These are phyloP conservation scores for Zelonia costaricensis DNA, from an alignment of 208 protist species.

Conservation along the genomic window DNA sequence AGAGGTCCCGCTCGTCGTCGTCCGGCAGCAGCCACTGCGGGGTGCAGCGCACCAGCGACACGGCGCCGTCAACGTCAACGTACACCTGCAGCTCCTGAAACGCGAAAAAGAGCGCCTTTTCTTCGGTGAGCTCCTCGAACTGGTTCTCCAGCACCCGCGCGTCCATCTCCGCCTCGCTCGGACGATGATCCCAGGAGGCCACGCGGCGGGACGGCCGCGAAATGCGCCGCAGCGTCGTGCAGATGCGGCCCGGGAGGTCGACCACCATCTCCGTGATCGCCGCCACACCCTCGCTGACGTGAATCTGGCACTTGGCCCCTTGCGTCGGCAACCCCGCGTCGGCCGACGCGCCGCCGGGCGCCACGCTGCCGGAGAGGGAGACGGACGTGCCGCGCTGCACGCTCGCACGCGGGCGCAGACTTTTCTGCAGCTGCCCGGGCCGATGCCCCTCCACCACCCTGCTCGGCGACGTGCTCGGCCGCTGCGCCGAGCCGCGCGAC, in stretches of 20 bases:
- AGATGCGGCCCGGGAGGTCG: conserved; percentile 56
- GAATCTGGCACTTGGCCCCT: conserved; percentile 48
- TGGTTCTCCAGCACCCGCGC: conserved; percentile 70
- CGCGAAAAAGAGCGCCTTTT: conserved; percentile 79
- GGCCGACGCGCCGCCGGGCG: background rate
- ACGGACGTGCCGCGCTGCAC: conserved; percentile 11
- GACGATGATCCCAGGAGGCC: conserved; percentile 71
- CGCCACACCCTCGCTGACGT: conserved; percentile 54
- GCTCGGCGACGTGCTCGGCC: conserved; percentile 18
- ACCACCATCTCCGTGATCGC: conserved; percentile 73
- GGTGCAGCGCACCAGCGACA: conserved; percentile 65
- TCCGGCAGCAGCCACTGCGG: conserved; percentile 53
- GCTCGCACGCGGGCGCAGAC: background rate
- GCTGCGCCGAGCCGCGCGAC: conserved; percentile 18
- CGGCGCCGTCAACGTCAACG: conserved; percentile 64
- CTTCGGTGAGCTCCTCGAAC: conserved; percentile 73
- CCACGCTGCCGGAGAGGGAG: background rate
- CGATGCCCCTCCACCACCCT: background rate
- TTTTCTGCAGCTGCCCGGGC: background rate
- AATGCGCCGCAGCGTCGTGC: conserved; percentile 67
- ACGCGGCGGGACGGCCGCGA: conserved; percentile 44
- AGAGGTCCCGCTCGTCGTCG: conserved; percentile 47
- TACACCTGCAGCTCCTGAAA: conserved; percentile 78
- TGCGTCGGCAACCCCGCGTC: conserved; percentile 37
- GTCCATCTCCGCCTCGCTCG: conserved; percentile 62